Conservation (phyloP, 116 monocot species). For the Papilionanthe hybrid region DNA sequence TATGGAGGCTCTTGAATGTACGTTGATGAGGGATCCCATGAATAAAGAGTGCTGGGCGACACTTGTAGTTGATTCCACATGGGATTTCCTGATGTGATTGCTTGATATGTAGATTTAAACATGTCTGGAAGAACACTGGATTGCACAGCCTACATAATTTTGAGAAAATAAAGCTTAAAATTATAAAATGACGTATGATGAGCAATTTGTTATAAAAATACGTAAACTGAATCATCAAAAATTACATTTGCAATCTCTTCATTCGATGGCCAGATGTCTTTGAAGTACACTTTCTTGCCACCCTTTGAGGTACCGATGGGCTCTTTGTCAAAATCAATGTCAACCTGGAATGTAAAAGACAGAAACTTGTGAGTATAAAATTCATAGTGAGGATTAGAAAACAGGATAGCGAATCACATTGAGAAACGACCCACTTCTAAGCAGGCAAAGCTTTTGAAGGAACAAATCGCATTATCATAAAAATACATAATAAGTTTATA, state of each 20-base stretch:
- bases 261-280: slow-evolving; percentile 19
- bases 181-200: not conserved
- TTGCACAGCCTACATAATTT: slow-evolving; percentile 15
- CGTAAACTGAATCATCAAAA: not conserved
- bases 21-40: slow-evolving; percentile 21
- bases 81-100: slow-evolving; percentile 24
- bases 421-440: too few relatives aligned
- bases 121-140: slow-evolving; percentile 27
- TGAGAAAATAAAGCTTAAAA: not conserved
- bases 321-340: slow-evolving; percentile 28
- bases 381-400: not conserved
- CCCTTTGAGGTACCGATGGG: slow-evolving; percentile 20
- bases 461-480: too few relatives aligned
- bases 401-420: not conserved
- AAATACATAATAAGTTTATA: too few relatives aligned
- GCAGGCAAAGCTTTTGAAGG: too few relatives aligned
- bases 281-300: slow-evolving; percentile 18
- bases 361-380: not conserved
- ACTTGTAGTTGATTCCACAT: slow-evolving; percentile 22
- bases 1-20: slow-evolving; percentile 29
- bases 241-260: slow-evolving; percentile 25
- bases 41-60: slow-evolving; percentile 16
- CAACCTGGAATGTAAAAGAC: slow-evolving; percentile 12
- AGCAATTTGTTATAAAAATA: not conserved
- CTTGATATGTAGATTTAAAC: slow-evolving; percentile 21